Conservation (phyloP, 2,329 filamentous ascomycete genomes). For the Lecanicillium sp. region DNA sequence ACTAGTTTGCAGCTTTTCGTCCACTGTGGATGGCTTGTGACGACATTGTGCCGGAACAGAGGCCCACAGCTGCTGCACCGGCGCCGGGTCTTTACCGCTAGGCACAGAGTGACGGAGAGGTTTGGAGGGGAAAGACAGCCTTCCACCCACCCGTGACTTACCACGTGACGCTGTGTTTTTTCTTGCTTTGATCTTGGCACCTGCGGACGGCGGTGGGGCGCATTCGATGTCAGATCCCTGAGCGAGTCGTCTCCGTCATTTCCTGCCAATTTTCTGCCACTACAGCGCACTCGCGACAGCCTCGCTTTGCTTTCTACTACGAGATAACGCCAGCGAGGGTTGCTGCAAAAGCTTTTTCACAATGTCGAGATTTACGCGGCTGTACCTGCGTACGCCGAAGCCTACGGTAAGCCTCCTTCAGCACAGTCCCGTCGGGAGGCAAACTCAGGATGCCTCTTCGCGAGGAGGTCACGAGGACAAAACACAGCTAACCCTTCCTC, state of each 20-base stretch:
- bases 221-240: constrained; percentile 7
- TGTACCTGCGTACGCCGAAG: constrained; percentile 30
- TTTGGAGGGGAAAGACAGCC: too few relatives aligned
- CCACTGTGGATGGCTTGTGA: constrained; percentile 4
- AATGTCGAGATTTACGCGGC: constrained; percentile 18
- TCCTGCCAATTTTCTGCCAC: not conserved
- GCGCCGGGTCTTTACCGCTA: too few relatives aligned
- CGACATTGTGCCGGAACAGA: constrained; percentile 1
- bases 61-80: too few relatives aligned
- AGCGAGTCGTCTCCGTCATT: not conserved
- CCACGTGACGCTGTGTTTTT: constrained; percentile 5
- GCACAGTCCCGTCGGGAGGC: constrained; percentile 4
- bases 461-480: not conserved
- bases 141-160: not conserved
- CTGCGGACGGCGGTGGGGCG: constrained; percentile 7
- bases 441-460: not conserved
- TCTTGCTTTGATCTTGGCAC: constrained; percentile 7
- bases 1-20: not conserved
- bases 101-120: too few relatives aligned
- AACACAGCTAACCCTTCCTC: constrained; percentile 6
- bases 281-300: constrained; percentile 1
- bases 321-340: not conserved
- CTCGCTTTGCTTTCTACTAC: too few relatives aligned
- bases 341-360: not conserved
- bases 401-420: constrained; percentile 26